A percentile compares a stretch with the other conserved stretches of the same genome.
Conservation (phyloP, 2,329 filamentous ascomycete genomes). For the Pseudogymnoascus sp. region DNA sequence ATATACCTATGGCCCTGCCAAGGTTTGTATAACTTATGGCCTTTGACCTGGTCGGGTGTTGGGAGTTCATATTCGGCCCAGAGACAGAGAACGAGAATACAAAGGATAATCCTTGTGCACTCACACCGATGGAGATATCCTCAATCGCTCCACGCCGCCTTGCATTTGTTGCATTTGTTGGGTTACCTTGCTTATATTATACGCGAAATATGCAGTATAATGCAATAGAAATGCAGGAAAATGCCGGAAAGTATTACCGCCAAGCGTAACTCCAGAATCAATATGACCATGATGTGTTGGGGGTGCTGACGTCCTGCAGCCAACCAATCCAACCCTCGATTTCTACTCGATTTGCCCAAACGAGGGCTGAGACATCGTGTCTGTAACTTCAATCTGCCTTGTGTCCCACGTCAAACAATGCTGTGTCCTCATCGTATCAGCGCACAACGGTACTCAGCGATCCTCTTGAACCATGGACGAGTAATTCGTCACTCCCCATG, state of each 20-base stretch:
- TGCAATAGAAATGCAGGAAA: background rate
- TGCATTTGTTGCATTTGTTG: background rate
- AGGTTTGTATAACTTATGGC: background rate
- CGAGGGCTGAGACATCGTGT: background rate
- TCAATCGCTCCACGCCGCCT: background rate
- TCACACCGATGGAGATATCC: background rate
- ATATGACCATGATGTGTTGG: background rate
- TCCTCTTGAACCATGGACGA: background rate
- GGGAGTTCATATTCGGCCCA: background rate
- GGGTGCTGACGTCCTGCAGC: background rate
- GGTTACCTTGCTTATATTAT: constrained; percentile 1
- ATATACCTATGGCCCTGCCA: background rate
- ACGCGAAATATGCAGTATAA: background rate
- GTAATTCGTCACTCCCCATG: background rate
- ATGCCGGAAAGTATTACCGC: background rate
- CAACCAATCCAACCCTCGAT: background rate
- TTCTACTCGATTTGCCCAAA: background rate
- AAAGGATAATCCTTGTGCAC: background rate
- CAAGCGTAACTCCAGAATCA: background rate
- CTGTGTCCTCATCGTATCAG: background rate
- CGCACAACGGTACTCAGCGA: background rate
- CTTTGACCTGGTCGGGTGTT: background rate
- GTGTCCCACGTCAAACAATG: constrained; percentile 6
- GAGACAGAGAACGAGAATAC: background rate
- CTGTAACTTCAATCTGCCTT: background rate